A percentile compares a stretch with the other conserved stretches of the same genome.
Conservation (phyloP, 116 monocot species). For the Cymodocea nodosa region DNA sequence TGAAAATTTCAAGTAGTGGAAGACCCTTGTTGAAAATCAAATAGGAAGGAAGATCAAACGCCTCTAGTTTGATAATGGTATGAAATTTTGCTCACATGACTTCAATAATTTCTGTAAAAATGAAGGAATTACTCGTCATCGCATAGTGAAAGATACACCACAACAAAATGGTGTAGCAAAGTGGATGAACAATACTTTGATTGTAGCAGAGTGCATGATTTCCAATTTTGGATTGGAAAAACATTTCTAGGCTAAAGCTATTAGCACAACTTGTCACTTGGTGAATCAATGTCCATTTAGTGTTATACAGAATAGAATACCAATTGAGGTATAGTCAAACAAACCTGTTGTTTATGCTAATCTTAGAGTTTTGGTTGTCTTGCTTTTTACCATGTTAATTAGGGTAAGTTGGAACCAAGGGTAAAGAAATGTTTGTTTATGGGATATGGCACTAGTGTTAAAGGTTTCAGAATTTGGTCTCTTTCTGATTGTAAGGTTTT, state of each 20-base stretch:
- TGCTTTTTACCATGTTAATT: too few species aligned
- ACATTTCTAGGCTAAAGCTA: slow-evolving; percentile 7
- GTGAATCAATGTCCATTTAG: slow-evolving; percentile 3
- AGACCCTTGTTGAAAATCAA: slow-evolving; percentile 13
- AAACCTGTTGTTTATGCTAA: slow-evolving; percentile 6
- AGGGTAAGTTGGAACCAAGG: too few species aligned
- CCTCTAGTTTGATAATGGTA: too few species aligned
- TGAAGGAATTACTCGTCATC: slow-evolving; percentile 9
- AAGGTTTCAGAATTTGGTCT: too few species aligned
- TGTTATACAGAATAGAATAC: slow-evolving; percentile 1
- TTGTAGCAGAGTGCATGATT: slow-evolving; percentile 8
- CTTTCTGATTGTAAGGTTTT: too few species aligned
- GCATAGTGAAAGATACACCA: slow-evolving; percentile 1
- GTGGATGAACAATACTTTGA: too few species aligned
- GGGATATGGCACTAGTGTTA: too few species aligned
- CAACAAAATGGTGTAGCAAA: slow-evolving; percentile 13
- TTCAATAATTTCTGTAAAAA: slow-evolving; percentile 16
- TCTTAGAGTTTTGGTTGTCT: slow-evolving; percentile 5
- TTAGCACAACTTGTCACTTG: slow-evolving; percentile 1
- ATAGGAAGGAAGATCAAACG: too few species aligned
- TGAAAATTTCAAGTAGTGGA: slow-evolving; percentile 8
- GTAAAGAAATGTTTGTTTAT: too few species aligned
- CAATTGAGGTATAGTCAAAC: slow-evolving; percentile 8
- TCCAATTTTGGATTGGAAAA: slow-evolving; percentile 1
- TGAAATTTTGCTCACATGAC: slow-evolving; percentile 8